A percentile compares a stretch with the other conserved stretches of the same genome.
These are phyloP conservation scores for Cymbomonas tetramitiformis DNA, from an alignment of 139 green algal genomes.

Conservation along the genomic window DNA sequence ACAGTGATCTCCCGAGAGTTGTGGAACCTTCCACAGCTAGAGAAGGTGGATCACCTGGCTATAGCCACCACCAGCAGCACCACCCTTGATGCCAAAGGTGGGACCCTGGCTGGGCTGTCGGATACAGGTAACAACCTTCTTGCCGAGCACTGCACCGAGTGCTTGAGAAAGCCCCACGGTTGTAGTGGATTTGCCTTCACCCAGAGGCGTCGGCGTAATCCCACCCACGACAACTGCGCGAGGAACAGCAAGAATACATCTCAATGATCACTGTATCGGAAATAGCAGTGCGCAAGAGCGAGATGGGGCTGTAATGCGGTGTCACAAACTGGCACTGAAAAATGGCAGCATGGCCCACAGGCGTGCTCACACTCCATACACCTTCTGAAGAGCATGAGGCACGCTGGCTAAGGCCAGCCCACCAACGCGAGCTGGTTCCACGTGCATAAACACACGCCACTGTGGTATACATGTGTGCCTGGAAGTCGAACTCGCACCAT, in stretches of 20 bases:
- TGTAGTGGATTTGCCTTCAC: slow-evolving; percentile 89
- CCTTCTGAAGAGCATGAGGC: too few species aligned
- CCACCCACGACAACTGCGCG: slow-evolving; percentile 71
- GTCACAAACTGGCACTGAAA: too few species aligned
- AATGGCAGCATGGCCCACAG: too few species aligned
- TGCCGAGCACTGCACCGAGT: slow-evolving; percentile 68
- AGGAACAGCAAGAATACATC: slow-evolving; percentile 1
- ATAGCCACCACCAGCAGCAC: slow-evolving; percentile 90
- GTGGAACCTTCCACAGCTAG: not conserved
- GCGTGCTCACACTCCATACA: too few species aligned
- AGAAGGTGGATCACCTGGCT: too few species aligned
- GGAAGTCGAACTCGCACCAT: not conserved
- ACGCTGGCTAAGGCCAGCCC: too few species aligned
- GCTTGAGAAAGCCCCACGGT: slow-evolving; percentile 93
- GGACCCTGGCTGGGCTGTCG: slow-evolving; percentile 88
- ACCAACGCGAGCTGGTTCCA: too few species aligned
- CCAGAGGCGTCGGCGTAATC: slow-evolving; percentile 90
- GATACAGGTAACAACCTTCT: slow-evolving; percentile 76
- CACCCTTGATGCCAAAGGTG: slow-evolving; percentile 97
- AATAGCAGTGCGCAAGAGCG: too few species aligned
- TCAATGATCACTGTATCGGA: not conserved
- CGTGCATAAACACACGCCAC: too few species aligned
- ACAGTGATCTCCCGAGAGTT: not conserved
- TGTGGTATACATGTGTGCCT: too few species aligned
- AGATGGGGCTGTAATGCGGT: too few species aligned